Conservation (phyloP, 2,329 filamentous ascomycete genomes). For the Scedosporium dehoogii region DNA sequence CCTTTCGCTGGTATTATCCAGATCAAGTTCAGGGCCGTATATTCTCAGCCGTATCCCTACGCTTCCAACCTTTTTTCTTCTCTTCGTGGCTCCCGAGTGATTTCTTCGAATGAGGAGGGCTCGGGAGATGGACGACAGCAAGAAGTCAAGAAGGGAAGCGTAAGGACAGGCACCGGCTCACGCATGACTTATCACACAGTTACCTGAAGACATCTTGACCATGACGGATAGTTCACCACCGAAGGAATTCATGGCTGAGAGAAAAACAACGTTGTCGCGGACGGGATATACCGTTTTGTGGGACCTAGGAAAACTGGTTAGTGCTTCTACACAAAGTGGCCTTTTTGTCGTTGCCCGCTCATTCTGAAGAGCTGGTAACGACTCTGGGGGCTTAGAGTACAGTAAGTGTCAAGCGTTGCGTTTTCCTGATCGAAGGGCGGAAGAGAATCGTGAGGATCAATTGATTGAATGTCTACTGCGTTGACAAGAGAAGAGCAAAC, state of each 20-base stretch:
- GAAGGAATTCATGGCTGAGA: conserved; percentile 4
- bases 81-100: neutral
- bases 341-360: neutral
- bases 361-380: neutral
- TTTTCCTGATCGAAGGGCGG: neutral
- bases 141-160: neutral
- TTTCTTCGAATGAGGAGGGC: neutral
- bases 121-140: neutral
- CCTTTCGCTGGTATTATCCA: conserved; percentile 99
- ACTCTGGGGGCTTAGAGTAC: neutral
- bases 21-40: conserved; percentile 93
- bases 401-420: neutral
- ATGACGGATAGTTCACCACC: conserved; percentile 1
- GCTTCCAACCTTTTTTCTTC: neutral
- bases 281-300: neutral
- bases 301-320: conserved; percentile 3
- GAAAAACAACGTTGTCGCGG: neutral
- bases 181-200: conserved; percentile 6
- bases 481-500: too few species aligned
- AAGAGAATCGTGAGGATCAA: neutral
- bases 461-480: too few species aligned
- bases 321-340: neutral
- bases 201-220: conserved; percentile 7
- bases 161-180: conserved; percentile 6
- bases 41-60: conserved; percentile 50